Evolutionary conservation across 2,329 filamentous ascomycete species (phyloP), one percentile per base, ranked within the genome.

Genomic region (Coleophoma cylindrospora): DNA sequence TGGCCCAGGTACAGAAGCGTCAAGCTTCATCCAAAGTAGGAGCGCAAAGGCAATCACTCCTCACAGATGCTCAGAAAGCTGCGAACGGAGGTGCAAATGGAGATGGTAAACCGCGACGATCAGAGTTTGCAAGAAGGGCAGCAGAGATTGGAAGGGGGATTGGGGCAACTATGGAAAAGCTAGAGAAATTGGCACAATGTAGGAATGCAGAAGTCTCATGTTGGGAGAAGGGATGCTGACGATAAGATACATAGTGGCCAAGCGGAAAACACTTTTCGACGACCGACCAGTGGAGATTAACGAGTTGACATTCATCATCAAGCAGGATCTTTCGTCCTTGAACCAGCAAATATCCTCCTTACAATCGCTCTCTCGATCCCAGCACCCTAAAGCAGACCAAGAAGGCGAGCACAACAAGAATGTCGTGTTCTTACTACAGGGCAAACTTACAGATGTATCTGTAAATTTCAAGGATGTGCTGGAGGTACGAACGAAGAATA

Each of bases 401-500:
- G 90, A 96, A 69, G 91, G 91, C 60, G 91, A 97, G 66, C 95
- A 99, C 73, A 96, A 95, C 75, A 95, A 96, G 71, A 96, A 97
- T 65, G 94, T 97, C 33, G 89, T 96, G 3, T 84, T 95, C 54
- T 78, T 97, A 65, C 74, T 97, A 15, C 91, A 96, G 70, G 89
- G 90, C 54, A 94, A 94, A 65, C 76, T 97, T 38, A 92, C 91
- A 37, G 91, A 96, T 64, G 92, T 99, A 3, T 89, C 88, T 22
- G 89, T 86, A 55, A 96, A 92, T 68, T 97, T 99, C 79, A 97
- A 97, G 70, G 92, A 97, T 61, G 92, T 97, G 6, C 77, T 99
- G 10, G 94, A 99, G 68, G 89, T 95, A 40, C 84, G 94, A 51
- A 97, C 94, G 48, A 96, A 96, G 75, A 99, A 97, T 68, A 96